These are phyloP conservation scores for Arthrobotrys sinensis DNA, from an alignment of 2,329 filamentous ascomycete species.

Conservation along the genomic window DNA sequence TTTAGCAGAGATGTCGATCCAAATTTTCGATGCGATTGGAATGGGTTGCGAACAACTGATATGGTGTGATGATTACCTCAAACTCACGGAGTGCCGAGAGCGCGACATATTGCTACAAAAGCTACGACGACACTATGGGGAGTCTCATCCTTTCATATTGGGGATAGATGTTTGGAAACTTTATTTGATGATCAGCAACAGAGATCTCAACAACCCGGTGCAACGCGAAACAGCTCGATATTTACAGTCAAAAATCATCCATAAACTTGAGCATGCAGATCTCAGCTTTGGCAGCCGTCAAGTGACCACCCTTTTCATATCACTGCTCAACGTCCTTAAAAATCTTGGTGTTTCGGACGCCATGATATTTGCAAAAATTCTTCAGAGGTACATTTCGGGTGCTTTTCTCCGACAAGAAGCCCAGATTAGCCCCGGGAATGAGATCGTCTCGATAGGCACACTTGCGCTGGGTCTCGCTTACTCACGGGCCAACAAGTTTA, in stretches of 20 bases:
- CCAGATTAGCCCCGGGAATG: no score
- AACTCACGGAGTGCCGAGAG: not conserved
- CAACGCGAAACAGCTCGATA: not conserved
- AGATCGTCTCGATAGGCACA: not conserved
- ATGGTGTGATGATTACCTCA: not conserved
- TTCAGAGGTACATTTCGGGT: not conserved
- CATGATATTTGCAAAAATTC: not conserved
- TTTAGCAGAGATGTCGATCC: not conserved
- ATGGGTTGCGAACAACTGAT: not conserved
- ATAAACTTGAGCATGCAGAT: no score
- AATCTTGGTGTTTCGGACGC: not conserved
- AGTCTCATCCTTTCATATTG: not conserved
- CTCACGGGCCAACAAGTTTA: not conserved
- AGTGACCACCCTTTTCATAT: not conserved
- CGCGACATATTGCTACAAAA: slow-evolving; percentile 8
- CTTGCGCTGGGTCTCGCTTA: not conserved
- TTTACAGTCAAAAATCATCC: no score
- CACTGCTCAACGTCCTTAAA: not conserved
- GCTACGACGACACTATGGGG: slow-evolving; percentile 5
- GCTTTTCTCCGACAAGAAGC: not conserved
- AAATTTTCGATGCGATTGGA: slow-evolving; percentile 14
- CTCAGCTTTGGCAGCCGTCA: not conserved
- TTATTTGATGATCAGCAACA: not conserved
- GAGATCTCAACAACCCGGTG: not conserved
- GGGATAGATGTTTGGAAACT: not conserved